These are phyloP conservation scores for Lasiodiplodia citricola DNA, from an alignment of 2,329 filamentous ascomycete species.

Conservation along the genomic window DNA sequence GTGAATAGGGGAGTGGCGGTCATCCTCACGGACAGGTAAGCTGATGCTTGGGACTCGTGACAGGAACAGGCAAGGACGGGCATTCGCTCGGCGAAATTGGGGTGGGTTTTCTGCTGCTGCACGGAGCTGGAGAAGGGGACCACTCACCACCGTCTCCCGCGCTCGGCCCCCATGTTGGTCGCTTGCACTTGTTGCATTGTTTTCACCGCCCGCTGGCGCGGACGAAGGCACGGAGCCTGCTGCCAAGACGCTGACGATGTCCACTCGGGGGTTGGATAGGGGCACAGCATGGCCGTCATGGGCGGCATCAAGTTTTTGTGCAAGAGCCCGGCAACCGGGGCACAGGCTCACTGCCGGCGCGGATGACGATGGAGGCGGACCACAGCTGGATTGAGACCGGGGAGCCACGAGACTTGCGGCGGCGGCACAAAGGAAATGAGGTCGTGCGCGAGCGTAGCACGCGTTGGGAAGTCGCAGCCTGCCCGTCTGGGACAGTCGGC, in stretches of 20 bases:
- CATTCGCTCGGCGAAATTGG: conserved; percentile 17
- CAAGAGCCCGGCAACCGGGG: no score
- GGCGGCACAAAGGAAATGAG: conserved; percentile 11
- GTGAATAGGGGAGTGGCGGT: neutral
- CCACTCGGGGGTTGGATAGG: neutral
- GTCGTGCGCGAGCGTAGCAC: neutral
- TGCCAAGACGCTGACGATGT: conserved; percentile 18
- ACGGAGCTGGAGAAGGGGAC: conserved; percentile 10
- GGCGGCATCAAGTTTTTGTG: no score
- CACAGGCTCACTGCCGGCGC: neutral
- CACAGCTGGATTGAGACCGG: neutral
- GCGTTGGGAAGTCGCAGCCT: neutral
- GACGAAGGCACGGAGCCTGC: neutral
- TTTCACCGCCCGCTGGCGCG: conserved; percentile 10
- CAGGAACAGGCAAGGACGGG: neutral
- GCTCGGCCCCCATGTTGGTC: neutral
- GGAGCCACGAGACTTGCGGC: neutral
- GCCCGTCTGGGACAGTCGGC: conserved; percentile 11
- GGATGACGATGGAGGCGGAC: neutral
- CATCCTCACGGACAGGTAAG: conserved; percentile 3
- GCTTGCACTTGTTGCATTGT: neutral
- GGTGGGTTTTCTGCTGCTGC: neutral
- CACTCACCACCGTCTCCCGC: neutral
- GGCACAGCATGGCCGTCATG: neutral
- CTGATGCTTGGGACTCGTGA: neutral